Conservation (phyloP, 208 protist genomes). For the Phytomonas francai region DNA sequence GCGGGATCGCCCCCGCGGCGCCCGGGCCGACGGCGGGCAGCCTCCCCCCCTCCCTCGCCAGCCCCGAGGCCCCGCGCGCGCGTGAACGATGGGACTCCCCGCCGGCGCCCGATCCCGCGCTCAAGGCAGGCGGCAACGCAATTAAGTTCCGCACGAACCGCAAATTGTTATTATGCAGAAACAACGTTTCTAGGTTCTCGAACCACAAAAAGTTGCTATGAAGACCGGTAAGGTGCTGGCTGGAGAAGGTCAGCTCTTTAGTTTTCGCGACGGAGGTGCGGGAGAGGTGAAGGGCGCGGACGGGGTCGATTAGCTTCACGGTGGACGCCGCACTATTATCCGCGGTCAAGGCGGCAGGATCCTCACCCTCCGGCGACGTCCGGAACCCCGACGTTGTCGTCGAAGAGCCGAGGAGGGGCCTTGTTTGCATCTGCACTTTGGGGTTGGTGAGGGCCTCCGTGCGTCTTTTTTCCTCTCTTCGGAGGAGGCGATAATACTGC, state of each 20-base stretch:
- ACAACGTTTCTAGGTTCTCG: constrained; percentile 50
- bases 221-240: constrained; percentile 39
- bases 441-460: too few relatives aligned
- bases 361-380: background rate
- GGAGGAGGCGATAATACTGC: too few relatives aligned
- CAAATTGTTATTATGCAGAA: constrained; percentile 53
- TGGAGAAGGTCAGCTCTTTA: constrained; percentile 35
- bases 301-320: constrained; percentile 38
- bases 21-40: background rate
- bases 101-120: too few relatives aligned
- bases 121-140: background rate
- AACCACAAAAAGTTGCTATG: constrained; percentile 57
- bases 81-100: too few relatives aligned
- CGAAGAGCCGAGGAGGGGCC: too few relatives aligned
- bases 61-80: too few relatives aligned
- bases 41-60: too few relatives aligned
- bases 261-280: constrained; percentile 23
- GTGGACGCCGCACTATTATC: background rate
- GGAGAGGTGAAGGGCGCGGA: constrained; percentile 33
- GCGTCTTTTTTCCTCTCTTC: too few relatives aligned
- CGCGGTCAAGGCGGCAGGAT: too few relatives aligned
- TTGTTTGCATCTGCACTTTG: too few relatives aligned
- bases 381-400: background rate
- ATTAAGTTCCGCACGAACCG: constrained; percentile 40
- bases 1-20: constrained; percentile 12